A percentile compares a stretch with the other conserved stretches of the same genome.
phyloP scores from a whole-genome alignment of 306 rosid species.

The Cyamopsis tetragonoloba region DNA sequence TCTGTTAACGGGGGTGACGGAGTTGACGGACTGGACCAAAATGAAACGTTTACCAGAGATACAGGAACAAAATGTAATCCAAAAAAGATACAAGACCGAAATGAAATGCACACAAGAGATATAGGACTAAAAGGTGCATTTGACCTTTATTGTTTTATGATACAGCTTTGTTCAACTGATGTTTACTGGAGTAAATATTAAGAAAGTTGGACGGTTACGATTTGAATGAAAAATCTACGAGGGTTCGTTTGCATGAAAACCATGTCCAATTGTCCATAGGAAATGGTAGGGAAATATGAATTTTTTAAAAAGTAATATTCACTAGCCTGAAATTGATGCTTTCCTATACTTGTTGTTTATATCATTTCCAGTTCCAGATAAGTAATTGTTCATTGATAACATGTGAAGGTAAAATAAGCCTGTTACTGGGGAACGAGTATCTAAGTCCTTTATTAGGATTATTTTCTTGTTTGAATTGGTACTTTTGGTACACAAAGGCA shows the following conservation, averaged over 20 bases:
- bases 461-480: background rate
- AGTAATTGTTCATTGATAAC: background rate
- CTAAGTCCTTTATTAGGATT: background rate
- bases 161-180: constrained; percentile 14
- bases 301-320: background rate
- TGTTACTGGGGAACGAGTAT: background rate
- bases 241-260: background rate
- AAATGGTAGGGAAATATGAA: background rate
- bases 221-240: background rate
- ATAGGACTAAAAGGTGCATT: too few species aligned
- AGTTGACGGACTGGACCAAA: too few species aligned
- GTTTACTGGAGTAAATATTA: background rate
- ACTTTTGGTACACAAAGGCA: background rate
- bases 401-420: background rate
- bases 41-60: too few species aligned
- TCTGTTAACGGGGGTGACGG: too few species aligned
- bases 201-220: background rate
- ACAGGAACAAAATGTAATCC: too few species aligned
- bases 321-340: background rate
- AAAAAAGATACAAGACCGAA: too few species aligned
- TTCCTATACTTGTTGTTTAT: background rate
- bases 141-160: too few species aligned
- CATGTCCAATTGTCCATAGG: background rate
- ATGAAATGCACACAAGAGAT: too few species aligned
- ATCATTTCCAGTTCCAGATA: background rate